Conservation (phyloP, 371 early-diverging fungal species). For the Quaeritorhiza haematococci region DNA sequence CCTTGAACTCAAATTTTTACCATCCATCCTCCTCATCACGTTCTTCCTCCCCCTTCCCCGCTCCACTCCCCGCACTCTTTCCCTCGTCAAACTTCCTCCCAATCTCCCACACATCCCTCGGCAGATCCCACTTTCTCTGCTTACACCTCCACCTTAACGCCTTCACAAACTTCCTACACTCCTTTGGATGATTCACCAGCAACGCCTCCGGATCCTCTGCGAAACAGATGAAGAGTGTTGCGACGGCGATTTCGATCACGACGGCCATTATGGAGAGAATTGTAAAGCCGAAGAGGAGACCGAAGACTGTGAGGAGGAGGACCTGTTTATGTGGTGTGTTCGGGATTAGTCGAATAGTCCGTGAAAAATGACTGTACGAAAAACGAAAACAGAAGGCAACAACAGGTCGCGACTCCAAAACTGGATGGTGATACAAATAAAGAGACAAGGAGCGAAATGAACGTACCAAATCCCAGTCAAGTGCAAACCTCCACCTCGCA, state of each 20-base stretch:
- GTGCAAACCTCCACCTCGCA: not conserved
- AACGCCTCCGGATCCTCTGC: conserved; percentile 23
- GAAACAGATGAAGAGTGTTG: conserved; percentile 14
- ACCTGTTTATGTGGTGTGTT: too few relatives aligned
- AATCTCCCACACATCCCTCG: too few relatives aligned
- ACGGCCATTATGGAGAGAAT: conserved; percentile 19
- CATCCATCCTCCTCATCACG: too few relatives aligned
- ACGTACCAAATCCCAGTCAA: conserved; percentile 15
- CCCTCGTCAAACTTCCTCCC: too few relatives aligned
- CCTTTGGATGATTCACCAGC: conserved; percentile 3
- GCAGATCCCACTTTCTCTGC: conserved; percentile 9
- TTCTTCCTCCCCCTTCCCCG: too few relatives aligned
- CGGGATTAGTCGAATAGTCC: too few relatives aligned
- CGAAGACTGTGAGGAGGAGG: too few relatives aligned
- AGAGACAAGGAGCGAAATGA: not conserved
- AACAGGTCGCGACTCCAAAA: too few relatives aligned
- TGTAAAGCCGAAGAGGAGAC: conserved; percentile 10
- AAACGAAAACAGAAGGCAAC: not conserved
- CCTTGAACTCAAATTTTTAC: too few relatives aligned
- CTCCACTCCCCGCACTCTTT: too few relatives aligned
- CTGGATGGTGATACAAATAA: not conserved
- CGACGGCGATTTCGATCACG: conserved; percentile 19
- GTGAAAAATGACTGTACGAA: too few relatives aligned
- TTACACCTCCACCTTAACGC: conserved; percentile 11
- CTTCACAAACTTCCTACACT: conserved; percentile 9